Conservation (phyloP, 148 eudicot genomes). For the Agrostemma githago region DNA sequence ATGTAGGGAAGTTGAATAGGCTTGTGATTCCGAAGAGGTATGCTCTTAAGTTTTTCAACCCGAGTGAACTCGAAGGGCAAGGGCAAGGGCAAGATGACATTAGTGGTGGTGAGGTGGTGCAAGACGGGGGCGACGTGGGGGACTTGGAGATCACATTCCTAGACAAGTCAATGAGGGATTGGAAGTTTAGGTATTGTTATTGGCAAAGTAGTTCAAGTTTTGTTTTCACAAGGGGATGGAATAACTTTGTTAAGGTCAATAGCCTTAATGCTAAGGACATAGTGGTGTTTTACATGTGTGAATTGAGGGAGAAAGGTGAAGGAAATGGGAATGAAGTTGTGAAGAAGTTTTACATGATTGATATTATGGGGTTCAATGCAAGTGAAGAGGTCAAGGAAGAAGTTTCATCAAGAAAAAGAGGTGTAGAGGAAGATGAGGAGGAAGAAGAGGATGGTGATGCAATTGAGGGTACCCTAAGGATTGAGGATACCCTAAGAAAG, state of each 20-base stretch:
- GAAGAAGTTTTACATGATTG: constrained; percentile 22
- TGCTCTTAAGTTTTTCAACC: constrained; percentile 34
- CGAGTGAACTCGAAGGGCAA: neutral
- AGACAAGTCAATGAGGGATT: constrained; percentile 30
- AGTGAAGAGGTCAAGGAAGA: neutral
- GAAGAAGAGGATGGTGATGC: no score
- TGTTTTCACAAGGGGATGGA: constrained; percentile 57
- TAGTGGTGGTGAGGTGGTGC: neutral
- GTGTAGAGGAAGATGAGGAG: neutral
- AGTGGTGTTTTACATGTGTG: constrained; percentile 29
- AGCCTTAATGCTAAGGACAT: constrained; percentile 32
- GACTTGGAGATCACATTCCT: constrained; percentile 26
- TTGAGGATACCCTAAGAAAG: neutral
- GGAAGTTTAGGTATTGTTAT: constrained; percentile 48
- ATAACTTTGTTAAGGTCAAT: constrained; percentile 44
- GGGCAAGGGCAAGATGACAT: neutral
- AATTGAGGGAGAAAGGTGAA: constrained; percentile 10
- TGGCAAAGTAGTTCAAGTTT: constrained; percentile 55
- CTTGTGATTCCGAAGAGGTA: constrained; percentile 50
- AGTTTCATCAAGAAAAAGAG: neutral
- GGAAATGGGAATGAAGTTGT: neutral
- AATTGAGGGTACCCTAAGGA: no score
- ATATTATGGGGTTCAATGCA: neutral
- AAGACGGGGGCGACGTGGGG: neutral
- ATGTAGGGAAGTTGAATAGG: constrained; percentile 48